phyloP scores from a whole-genome alignment of 1,139 yeast genomes.

The Magnusiomyces paraingens region DNA sequence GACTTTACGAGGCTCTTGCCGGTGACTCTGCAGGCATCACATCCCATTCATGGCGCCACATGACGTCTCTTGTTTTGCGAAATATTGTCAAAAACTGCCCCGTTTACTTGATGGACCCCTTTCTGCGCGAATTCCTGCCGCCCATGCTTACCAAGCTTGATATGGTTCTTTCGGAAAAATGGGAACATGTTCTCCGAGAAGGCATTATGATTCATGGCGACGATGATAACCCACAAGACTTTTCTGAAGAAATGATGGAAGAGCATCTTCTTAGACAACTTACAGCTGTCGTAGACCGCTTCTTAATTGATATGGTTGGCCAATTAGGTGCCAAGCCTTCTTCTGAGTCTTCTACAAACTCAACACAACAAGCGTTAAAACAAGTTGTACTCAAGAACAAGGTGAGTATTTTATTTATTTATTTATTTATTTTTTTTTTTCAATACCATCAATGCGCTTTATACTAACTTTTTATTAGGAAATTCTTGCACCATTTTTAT shows the following conservation, averaged over 20 bases:
- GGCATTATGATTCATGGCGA: constrained; percentile 64
- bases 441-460: too few relatives aligned
- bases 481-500: constrained; percentile 73
- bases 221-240: constrained; percentile 57
- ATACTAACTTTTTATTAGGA: constrained; percentile 25
- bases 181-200: constrained; percentile 65
- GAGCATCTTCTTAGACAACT: constrained; percentile 89
- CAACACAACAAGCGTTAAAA: constrained; percentile 43
- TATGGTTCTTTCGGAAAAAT: constrained; percentile 56
- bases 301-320: constrained; percentile 82
- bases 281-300: constrained; percentile 87
- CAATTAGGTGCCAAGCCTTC: constrained; percentile 37
- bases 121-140: constrained; percentile 74
- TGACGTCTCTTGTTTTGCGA: constrained; percentile 83
- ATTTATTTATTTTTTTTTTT: too few relatives aligned
- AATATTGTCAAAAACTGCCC: constrained; percentile 90
- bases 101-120: constrained; percentile 52
- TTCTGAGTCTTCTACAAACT: constrained; percentile 19
- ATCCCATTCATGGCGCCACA: constrained; percentile 94
- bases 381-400: constrained; percentile 58
- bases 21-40: constrained; percentile 84
- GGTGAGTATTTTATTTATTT: background rate
- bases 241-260: constrained; percentile 98
- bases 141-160: constrained; percentile 68
- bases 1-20: constrained; percentile 80